These are phyloP conservation scores for Zoysia japonica DNA, from an alignment of 176 grass and related monocot genomes.

Conservation along the genomic window DNA sequence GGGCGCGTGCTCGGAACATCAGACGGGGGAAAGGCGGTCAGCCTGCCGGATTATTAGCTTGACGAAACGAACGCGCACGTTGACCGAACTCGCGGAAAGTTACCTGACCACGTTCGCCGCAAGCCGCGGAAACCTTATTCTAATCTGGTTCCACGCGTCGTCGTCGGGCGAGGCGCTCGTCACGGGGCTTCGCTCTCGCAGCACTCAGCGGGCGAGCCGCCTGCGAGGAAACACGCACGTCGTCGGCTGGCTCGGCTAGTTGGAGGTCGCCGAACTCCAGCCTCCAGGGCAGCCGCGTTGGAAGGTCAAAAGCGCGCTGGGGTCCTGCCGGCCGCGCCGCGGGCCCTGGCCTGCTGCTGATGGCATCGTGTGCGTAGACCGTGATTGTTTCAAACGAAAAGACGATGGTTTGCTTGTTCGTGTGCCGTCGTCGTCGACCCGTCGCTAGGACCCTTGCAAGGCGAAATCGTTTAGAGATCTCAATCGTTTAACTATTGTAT, in stretches of 20 bases:
- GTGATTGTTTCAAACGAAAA: background rate
- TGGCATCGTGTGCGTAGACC: background rate
- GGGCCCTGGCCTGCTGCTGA: background rate
- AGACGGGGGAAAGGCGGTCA: background rate
- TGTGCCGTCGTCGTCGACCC: background rate
- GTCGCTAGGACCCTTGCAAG: background rate
- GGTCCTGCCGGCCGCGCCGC: background rate
- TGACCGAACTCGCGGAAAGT: background rate
- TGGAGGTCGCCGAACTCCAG: conserved; percentile 22
- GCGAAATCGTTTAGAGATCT: background rate
- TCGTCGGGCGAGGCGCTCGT: background rate
- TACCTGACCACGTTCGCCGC: background rate
- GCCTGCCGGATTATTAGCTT: background rate
- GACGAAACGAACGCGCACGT: conserved; percentile 33
- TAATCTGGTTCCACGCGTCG: background rate
- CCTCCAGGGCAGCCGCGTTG: background rate
- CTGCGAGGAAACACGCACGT: background rate
- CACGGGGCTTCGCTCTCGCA: background rate
- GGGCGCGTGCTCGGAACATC: background rate
- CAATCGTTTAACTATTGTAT: background rate
- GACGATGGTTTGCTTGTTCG: background rate
- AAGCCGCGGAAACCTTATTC: background rate
- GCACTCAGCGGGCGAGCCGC: too few relatives aligned
- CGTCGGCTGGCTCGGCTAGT: background rate
- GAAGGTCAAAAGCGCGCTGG: conserved; percentile 17